A percentile compares a stretch with the other conserved stretches of the same genome.
Conservation (phyloP, 306 rosid species). For the Cicer yamashitae region DNA sequence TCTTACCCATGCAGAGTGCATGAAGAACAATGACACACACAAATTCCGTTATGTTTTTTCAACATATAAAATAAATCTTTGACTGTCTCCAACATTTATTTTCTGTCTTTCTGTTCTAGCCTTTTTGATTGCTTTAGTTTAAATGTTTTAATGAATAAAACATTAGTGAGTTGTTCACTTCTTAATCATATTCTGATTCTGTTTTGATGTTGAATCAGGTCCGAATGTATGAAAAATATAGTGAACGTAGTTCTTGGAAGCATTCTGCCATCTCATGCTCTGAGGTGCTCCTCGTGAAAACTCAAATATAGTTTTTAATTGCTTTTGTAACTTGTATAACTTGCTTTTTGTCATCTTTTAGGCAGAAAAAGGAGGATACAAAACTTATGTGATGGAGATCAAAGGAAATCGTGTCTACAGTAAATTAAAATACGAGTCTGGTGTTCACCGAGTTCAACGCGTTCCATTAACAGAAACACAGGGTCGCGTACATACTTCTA, state of each 20-base stretch:
- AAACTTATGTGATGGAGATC: conserved; percentile 94
- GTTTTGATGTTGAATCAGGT: conserved; percentile 64
- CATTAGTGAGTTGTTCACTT: conserved; percentile 37
- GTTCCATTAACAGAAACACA: conserved; percentile 97
- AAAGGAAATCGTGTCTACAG: conserved; percentile 93
- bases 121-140: conserved; percentile 20
- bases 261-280: conserved; percentile 70
- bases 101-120: conserved; percentile 7
- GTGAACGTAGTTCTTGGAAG: conserved; percentile 87
- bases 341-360: conserved; percentile 45
- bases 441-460: conserved; percentile 98
- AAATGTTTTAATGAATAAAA: conserved; percentile 41
- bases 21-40: conserved; percentile 25
- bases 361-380: conserved; percentile 98
- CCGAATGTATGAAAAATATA: conserved; percentile 89
- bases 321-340: conserved; percentile 34
- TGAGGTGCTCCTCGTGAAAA: conserved; percentile 55
- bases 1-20: conserved; percentile 43
- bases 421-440: conserved; percentile 93
- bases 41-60: not conserved
- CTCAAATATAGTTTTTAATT: conserved; percentile 34
- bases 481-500: conserved; percentile 97
- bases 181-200: conserved; percentile 40
- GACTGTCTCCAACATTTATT: not conserved
- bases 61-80: not conserved